Percentiles rank a stretch among this genome's conserved stretches.
phyloP scores from a whole-genome alignment of 2,329 filamentous ascomycete species.

The Aspergillus sp. region DNA sequence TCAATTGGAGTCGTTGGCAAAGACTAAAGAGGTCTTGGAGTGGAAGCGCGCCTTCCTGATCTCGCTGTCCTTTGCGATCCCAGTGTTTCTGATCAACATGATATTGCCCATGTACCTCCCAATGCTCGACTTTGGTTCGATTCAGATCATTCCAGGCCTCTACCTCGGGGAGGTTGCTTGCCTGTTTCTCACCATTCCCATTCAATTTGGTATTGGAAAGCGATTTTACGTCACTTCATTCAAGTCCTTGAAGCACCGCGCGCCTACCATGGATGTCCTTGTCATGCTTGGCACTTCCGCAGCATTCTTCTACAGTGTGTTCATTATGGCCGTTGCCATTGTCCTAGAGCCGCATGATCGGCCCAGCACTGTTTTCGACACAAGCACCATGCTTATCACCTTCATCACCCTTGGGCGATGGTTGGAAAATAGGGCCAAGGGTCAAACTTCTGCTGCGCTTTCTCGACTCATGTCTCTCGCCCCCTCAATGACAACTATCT shows the following conservation, averaged over 20 bases:
- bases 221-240: constrained; percentile 94
- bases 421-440: constrained; percentile 92
- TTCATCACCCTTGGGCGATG: constrained; percentile 92
- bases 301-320: constrained; percentile 93
- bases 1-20: constrained; percentile 91
- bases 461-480: constrained; percentile 94
- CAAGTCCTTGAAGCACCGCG: constrained; percentile 86
- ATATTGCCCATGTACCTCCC: constrained; percentile 84
- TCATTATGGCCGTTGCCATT: constrained; percentile 83
- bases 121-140: constrained; percentile 73
- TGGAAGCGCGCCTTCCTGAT: constrained; percentile 82
- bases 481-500: constrained; percentile 96
- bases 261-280: constrained; percentile 97
- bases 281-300: constrained; percentile 92
- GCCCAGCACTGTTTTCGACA: constrained; percentile 92
- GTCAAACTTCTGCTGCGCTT: constrained; percentile 91
- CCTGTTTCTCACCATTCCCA: constrained; percentile 80
- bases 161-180: constrained; percentile 89
- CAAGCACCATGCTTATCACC: constrained; percentile 96
- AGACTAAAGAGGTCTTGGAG: constrained; percentile 93
- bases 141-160: constrained; percentile 71
- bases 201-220: constrained; percentile 95
- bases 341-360: constrained; percentile 74
- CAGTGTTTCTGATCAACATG: constrained; percentile 93
- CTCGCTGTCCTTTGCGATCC: constrained; percentile 80